These are phyloP conservation scores for Lactifluus pinguis DNA, from an alignment of 768 basidiomycete genomes.

Conservation along the genomic window DNA sequence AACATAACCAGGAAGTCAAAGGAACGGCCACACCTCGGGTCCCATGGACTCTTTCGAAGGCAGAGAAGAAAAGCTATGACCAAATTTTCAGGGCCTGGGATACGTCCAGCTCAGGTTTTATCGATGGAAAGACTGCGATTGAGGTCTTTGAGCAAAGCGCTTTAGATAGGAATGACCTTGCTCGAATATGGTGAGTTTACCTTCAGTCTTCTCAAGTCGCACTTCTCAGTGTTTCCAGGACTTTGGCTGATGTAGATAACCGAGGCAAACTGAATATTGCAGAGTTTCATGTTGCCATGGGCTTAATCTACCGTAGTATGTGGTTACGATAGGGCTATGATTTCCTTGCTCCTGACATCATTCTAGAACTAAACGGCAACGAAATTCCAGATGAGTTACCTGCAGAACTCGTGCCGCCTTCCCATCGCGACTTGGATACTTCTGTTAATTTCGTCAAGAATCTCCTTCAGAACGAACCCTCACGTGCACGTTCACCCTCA, in stretches of 20 bases:
- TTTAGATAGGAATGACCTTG: slow-evolving; percentile 79
- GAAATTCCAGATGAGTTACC: slow-evolving; percentile 83
- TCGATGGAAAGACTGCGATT: slow-evolving; percentile 72
- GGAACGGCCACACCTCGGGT: slow-evolving; percentile 59
- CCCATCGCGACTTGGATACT: slow-evolving; percentile 76
- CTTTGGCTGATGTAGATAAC: slow-evolving; percentile 85
- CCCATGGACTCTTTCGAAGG: slow-evolving; percentile 79
- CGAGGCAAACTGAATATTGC: slow-evolving; percentile 91
- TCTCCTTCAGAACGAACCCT: slow-evolving; percentile 75
- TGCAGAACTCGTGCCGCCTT: slow-evolving; percentile 84
- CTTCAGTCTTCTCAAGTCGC: slow-evolving; percentile 1
- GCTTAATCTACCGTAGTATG: slow-evolving; percentile 91
- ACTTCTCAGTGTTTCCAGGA: slow-evolving; percentile 40
- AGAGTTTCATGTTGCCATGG: slow-evolving; percentile 99
- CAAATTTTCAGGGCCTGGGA: slow-evolving; percentile 98
- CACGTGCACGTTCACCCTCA: slow-evolving; percentile 56
- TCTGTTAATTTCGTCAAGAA: slow-evolving; percentile 87
- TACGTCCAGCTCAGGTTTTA: slow-evolving; percentile 67
- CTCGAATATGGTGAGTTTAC: slow-evolving; percentile 75
- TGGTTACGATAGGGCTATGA: slow-evolving; percentile 17
- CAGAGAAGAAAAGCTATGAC: slow-evolving; percentile 95
- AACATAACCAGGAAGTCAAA: slow-evolving; percentile 68
- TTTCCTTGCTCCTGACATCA: not conserved
- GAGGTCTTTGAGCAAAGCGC: slow-evolving; percentile 96
- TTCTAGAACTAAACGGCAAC: slow-evolving; percentile 81